Evolutionary conservation across 164 flowering plant species (phyloP).

Genomic region (Saururus chinensis): DNA sequence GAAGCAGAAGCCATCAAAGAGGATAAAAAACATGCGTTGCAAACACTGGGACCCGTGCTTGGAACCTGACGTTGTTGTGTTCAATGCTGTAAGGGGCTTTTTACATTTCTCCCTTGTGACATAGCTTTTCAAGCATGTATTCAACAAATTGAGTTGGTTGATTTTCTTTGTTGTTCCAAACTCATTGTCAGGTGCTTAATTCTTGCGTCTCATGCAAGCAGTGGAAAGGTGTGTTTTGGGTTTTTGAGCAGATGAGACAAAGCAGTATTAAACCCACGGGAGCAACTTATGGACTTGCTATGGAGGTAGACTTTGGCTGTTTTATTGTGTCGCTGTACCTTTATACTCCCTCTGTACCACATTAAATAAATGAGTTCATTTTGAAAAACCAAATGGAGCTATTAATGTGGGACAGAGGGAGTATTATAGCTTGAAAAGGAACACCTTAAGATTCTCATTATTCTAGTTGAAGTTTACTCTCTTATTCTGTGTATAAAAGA

Average conservation of each 20-base stretch:
- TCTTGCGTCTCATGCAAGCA: slow-evolving; percentile 70
- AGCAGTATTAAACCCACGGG: slow-evolving; percentile 65
- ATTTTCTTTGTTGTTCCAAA: slow-evolving; percentile 5
- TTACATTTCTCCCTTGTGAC: not conserved
- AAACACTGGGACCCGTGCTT: slow-evolving; percentile 77
- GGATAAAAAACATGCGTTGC: slow-evolving; percentile 28
- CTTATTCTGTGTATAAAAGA: too few relatives aligned
- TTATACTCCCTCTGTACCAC: too few relatives aligned
- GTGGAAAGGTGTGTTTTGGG: slow-evolving; percentile 96
- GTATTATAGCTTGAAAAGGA: too few relatives aligned
- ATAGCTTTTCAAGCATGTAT: not conserved
- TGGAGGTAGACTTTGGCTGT: slow-evolving; percentile 61
- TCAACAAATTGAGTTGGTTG: not conserved
- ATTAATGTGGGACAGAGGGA: too few relatives aligned
- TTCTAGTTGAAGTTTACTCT: too few relatives aligned
- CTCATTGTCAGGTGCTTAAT: slow-evolving; percentile 55
- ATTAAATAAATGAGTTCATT: too few relatives aligned
- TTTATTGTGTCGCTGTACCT: not conserved
- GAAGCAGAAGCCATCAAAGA: slow-evolving; percentile 59
- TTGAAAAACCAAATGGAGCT: too few relatives aligned
- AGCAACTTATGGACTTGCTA: slow-evolving; percentile 93
- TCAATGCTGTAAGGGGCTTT: slow-evolving; percentile 72
- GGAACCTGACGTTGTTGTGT: slow-evolving; percentile 86
- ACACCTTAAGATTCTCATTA: too few relatives aligned
- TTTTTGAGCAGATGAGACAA: slow-evolving; percentile 69